Evolutionary conservation across 2,329 filamentous ascomycete species (phyloP), one percentile per base, ranked within the genome.

Genomic region (Venturia asperata): DNA sequence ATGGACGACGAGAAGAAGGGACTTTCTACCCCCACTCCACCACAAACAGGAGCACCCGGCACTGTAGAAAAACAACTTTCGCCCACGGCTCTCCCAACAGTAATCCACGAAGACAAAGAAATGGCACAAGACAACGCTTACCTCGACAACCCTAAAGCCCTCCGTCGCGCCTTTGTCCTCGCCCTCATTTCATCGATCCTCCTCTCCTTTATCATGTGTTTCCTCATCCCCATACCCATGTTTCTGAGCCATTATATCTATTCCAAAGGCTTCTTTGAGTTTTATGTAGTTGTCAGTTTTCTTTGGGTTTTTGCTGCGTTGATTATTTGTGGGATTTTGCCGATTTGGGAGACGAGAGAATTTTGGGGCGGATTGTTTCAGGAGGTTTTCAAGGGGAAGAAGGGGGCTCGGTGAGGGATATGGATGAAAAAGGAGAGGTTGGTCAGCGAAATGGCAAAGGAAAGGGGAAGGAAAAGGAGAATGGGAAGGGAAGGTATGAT

Each of bases 231-330:
- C 0, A 77, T 78, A 68, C 76, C 76, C 3, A 77, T 79, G 69
- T 79, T 78, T 68, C 75, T 77, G 64, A 73, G 73, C 0, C 70
- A 74, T 1, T 79, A 79, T 65, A 71, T 79, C 27, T 79, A 77
- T 67, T 75, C 71, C 37, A 71, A 74, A 37, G 69, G 72, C 0
- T 78, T 79, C 68, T 79, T 79, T 66, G 75, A 73, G 0, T 77
- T 71, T 0, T 78, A 76, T 75, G 74, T 78, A 7, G 73, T 79
- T 0, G 69, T 78, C 19, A 74, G 72, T 45, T 78, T 79, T 63
- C 70, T 76, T 15, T 79, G 77, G 77, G 75, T 78, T 2, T 79
- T 79, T 72, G 69, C 68, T 9, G 73, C 71, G 21, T 75, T 74
- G 66, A 72, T 71, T 1, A 76, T 79, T 24, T 77, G 74, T 65